A percentile compares a stretch with the other conserved stretches of the same genome.
These are phyloP conservation scores for Exophiala xenobiotica DNA, from an alignment of 2,329 filamentous ascomycete species.

Conservation along the genomic window DNA sequence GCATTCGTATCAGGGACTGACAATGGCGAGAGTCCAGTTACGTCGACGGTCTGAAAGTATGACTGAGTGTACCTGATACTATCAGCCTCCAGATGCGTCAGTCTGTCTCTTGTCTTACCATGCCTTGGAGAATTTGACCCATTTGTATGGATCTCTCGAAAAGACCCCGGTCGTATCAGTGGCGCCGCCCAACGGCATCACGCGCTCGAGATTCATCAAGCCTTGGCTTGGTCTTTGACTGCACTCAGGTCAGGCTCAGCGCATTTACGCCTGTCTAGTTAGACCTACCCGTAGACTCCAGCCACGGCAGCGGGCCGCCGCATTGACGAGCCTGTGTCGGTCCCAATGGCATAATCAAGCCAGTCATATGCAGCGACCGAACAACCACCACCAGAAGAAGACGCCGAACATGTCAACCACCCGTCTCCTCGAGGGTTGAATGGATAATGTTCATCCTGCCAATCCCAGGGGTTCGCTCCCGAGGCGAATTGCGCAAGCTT, in stretches of 20 bases:
- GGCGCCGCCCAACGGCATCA: slow-evolving; percentile 43
- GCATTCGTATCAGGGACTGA: slow-evolving; percentile 4
- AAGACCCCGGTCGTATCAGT: slow-evolving; percentile 50
- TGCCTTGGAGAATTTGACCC: slow-evolving; percentile 18
- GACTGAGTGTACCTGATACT: slow-evolving; percentile 2
- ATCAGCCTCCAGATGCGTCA: not conserved
- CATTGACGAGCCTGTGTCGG: slow-evolving; percentile 49
- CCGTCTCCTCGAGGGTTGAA: slow-evolving; percentile 42
- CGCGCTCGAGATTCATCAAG: slow-evolving; percentile 42
- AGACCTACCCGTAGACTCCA: slow-evolving; percentile 43
- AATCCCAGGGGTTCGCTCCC: slow-evolving; percentile 19
- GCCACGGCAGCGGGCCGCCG: slow-evolving; percentile 45
- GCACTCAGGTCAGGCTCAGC: not conserved
- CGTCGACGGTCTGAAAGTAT: not conserved
- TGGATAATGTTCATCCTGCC: slow-evolving; percentile 40
- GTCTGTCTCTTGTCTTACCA: not conserved
- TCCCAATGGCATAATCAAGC: slow-evolving; percentile 42
- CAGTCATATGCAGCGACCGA: slow-evolving; percentile 41
- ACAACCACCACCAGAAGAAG: slow-evolving; percentile 31
- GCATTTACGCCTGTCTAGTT: slow-evolving; percentile 33
- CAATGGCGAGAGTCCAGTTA: slow-evolving; percentile 3
- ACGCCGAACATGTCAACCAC: slow-evolving; percentile 35
- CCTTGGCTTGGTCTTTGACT: slow-evolving; percentile 41
- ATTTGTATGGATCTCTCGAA: slow-evolving; percentile 33
- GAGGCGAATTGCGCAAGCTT: slow-evolving; percentile 26